Percentiles rank a stretch among this genome's conserved stretches.
Evolutionary conservation across 306 rosid species (phyloP).

Genomic region (Prunus mongolica): DNA sequence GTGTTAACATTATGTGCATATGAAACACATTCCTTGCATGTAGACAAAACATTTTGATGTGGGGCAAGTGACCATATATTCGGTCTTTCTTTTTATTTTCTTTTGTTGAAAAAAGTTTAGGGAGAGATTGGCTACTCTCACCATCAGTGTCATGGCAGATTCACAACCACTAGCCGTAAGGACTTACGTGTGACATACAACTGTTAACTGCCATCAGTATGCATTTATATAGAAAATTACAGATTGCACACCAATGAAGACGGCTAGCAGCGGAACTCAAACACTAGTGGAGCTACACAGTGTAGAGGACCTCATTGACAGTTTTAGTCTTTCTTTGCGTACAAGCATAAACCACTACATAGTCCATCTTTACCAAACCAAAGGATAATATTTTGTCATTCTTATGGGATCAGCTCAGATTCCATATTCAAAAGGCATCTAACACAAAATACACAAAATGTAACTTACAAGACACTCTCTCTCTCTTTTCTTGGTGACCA

Average conservation of each 20-base stretch:
- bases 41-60: neutral
- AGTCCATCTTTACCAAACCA: neutral
- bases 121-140: too few species aligned
- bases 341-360: neutral
- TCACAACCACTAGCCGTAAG: accelerated
- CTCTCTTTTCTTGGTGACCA: neutral
- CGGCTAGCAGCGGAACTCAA: accelerated
- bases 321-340: neutral
- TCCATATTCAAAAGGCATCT: neutral
- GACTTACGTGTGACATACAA: accelerated
- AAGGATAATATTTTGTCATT: neutral
- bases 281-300: too few species aligned
- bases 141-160: accelerated
- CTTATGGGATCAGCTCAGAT: neutral
- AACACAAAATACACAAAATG: neutral
- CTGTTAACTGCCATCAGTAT: too few species aligned
- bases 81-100: neutral
- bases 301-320: too few species aligned
- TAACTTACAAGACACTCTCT: neutral
- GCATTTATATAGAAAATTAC: too few species aligned
- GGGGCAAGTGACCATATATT: neutral
- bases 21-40: too few species aligned
- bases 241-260: accelerated
- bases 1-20: too few species aligned
- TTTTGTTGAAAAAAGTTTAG: too few species aligned